Evolutionary conservation across 148 eudicot species (phyloP).

Genomic region (Mesembryanthemum crystallinum): DNA sequence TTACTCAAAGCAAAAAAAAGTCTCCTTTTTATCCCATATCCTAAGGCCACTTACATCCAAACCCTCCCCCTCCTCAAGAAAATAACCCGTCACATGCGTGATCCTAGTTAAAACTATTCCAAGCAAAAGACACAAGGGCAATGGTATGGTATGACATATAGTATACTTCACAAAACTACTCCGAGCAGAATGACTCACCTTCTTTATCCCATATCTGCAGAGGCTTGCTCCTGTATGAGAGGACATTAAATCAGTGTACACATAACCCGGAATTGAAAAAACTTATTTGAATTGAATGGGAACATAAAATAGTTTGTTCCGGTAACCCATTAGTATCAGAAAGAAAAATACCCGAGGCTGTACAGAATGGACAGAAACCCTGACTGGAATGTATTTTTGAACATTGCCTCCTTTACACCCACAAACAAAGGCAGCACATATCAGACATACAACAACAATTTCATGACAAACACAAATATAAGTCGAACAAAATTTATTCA

Average conservation of each 20-base stretch:
- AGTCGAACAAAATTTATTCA: background rate
- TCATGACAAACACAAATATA: background rate
- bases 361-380: slow-evolving; percentile 87
- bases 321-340: background rate
- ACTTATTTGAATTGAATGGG: background rate
- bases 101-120: too few species aligned
- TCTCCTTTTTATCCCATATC: too few species aligned
- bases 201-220: slow-evolving; percentile 99
- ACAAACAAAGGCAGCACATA: background rate
- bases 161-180: background rate
- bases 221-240: slow-evolving; percentile 80
- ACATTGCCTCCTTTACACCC: slow-evolving; percentile 41
- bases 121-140: too few species aligned
- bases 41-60: too few species aligned
- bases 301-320: background rate
- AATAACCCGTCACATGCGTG: too few species aligned
- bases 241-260: background rate
- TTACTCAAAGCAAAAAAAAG: too few species aligned
- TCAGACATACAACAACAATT: slow-evolving; percentile 5
- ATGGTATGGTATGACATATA: background rate
- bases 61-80: too few species aligned
- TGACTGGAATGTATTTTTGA: slow-evolving; percentile 94
- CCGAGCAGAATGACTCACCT: slow-evolving; percentile 37
- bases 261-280: slow-evolving; percentile 2
- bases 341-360: slow-evolving; percentile 72